Conservation (phyloP, 2,329 filamentous ascomycete species). For the Claviceps digitariae region DNA sequence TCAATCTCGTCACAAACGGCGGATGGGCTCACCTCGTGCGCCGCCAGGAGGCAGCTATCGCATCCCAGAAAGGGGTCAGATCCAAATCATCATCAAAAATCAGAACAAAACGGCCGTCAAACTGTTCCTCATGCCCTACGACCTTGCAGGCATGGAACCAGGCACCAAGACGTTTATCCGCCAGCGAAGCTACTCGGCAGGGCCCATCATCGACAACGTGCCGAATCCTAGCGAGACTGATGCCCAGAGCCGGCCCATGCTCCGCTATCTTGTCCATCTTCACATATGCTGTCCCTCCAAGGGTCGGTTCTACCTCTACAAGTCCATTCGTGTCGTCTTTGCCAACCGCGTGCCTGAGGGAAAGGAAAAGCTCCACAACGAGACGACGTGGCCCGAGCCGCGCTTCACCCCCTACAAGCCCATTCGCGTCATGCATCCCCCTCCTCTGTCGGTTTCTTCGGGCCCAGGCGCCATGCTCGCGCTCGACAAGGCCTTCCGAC, state of each 20-base stretch:
- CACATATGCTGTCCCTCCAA: slow-evolving; percentile 82
- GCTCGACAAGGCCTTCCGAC: slow-evolving; percentile 45
- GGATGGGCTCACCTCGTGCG: slow-evolving; percentile 36
- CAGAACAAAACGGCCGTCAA: slow-evolving; percentile 98
- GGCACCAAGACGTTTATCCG: slow-evolving; percentile 93
- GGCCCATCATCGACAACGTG: slow-evolving; percentile 62
- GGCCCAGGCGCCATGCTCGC: slow-evolving; percentile 35
- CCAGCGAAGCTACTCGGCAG: slow-evolving; percentile 83
- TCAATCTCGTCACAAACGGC: slow-evolving; percentile 38
- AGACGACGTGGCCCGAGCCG: slow-evolving; percentile 80
- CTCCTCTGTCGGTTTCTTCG: slow-evolving; percentile 21
- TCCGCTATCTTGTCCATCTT: slow-evolving; percentile 83
- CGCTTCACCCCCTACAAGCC: slow-evolving; percentile 76
- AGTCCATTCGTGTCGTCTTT: slow-evolving; percentile 86
- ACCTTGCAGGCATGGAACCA: slow-evolving; percentile 80
- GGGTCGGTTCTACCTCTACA: slow-evolving; percentile 80
- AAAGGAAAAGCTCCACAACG: slow-evolving; percentile 82
- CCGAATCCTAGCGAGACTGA: slow-evolving; percentile 18
- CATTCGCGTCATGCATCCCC: slow-evolving; percentile 35
- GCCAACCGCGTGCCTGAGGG: slow-evolving; percentile 92
- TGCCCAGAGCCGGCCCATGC: slow-evolving; percentile 46
- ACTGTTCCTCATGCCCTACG: slow-evolving; percentile 85
- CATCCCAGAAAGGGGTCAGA: slow-evolving; percentile 83
- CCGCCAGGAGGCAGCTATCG: slow-evolving; percentile 84
- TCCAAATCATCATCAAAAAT: slow-evolving; percentile 96